Base-by-base conservation (phyloP, 2,329 filamentous ascomycete species). In the Eurotiales sp. region DNA sequence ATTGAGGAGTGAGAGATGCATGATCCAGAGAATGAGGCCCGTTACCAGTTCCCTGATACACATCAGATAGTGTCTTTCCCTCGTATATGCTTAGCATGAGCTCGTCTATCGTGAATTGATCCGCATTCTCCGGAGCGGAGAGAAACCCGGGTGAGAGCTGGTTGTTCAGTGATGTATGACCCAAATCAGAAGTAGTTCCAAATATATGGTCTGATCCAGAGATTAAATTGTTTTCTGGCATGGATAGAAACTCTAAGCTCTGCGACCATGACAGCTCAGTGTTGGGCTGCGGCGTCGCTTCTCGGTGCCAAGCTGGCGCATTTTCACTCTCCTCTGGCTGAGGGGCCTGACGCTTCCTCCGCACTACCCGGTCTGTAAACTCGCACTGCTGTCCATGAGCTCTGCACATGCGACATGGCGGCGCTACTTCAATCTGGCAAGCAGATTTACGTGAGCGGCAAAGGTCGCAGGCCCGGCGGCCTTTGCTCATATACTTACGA, bases 401-500 rank as follows among this genome's bases (percentile, higher is more conserved):
- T 17, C 40, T 36, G 47, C 47, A 50, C 47, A 50, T 50, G 21
- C 47, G 47, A 43, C 47, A 50, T 22, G 47, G 47, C 10, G 47
- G 47, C 41, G 47, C 37, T 1, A 50, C 47, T 29, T 50, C 39
- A 10, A 50, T 50, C 40, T 50, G 47, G 36, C 47, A 50, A 22
- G 47, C 47, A 2, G 47, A 43, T 29, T 50, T 50, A n/a, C 47
- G 41, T 19, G 47, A 43, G 23, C 47, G 47, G 30, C 47, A 50
- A 25, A 50, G 42, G n/a, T 50, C 47, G 19, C 47, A 50, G 39
- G 47, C 47, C 3, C 47, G 47, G 0, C 47, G 47, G 17, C 47
- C 37, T 25, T 50, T 50, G 47, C 47, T 50, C 47, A 50, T 50
- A 29, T 50, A 50, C 30, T 43, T 50, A 12, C 47, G 39, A n/a